Percentiles rank a stretch among this genome's conserved stretches.
Conservation (phyloP, 805 yeast species). For the Kodamaea sagamina region DNA sequence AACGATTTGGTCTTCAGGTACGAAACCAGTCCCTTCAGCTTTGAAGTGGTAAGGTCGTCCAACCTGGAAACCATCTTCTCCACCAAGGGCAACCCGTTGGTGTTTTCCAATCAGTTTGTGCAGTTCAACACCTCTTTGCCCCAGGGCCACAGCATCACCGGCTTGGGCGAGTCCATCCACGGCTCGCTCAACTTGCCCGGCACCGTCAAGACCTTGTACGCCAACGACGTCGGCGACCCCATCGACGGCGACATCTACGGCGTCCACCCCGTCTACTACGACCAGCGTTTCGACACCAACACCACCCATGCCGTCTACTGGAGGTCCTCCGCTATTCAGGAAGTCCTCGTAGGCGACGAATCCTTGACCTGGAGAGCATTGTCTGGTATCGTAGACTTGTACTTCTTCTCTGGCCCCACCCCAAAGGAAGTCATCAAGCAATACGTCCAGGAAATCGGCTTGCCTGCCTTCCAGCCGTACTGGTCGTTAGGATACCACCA, state of each 20-base stretch:
- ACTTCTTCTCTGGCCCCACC: conserved; percentile 25
- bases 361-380: conserved; percentile 31
- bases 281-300: conserved; percentile 22
- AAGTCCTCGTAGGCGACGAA: conserved; percentile 27
- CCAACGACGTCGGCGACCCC: conserved; percentile 29
- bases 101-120: conserved; percentile 33
- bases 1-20: conserved; percentile 22
- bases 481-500: conserved; percentile 31
- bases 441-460: conserved; percentile 23
- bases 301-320: conserved; percentile 34
- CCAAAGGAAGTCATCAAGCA: conserved; percentile 27
- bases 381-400: conserved; percentile 30
- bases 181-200: conserved; percentile 29
- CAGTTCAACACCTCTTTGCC: conserved; percentile 33
- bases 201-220: conserved; percentile 29
- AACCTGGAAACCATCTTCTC: conserved; percentile 28
- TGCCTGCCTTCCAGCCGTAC: conserved; percentile 28
- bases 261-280: conserved; percentile 33
- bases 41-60: conserved; percentile 22
- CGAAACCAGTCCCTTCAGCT: conserved; percentile 15
- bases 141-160: conserved; percentile 26
- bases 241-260: conserved; percentile 35
- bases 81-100: conserved; percentile 30
- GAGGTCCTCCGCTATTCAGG: conserved; percentile 32
- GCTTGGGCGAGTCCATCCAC: conserved; percentile 36